Percentiles rank a stretch among this genome's conserved stretches.
Evolutionary conservation across 2,329 filamentous ascomycete genomes (phyloP).

Genomic region (Pseudocercospora cruenta): DNA sequence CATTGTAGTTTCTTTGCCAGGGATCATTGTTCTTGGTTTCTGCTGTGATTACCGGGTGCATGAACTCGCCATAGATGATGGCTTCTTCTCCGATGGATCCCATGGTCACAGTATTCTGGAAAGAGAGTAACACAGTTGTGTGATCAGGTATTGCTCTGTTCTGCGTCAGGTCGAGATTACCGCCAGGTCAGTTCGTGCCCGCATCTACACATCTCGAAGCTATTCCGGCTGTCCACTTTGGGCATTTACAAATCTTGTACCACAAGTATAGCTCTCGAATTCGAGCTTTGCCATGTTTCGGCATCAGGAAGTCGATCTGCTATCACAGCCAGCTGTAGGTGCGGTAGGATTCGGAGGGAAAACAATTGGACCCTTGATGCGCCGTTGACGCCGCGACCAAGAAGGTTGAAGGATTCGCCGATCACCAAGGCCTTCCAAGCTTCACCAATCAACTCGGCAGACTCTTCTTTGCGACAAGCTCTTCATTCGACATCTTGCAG

Average conservation of each 20-base stretch:
- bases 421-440: neutral
- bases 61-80: slow-evolving; percentile 4
- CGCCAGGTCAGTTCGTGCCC: too few species aligned
- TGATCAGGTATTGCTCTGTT: neutral
- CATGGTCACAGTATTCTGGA: neutral
- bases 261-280: neutral
- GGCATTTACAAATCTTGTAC: neutral
- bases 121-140: neutral
- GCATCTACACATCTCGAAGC: neutral
- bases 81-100: slow-evolving; percentile 5
- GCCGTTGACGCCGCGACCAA: neutral
- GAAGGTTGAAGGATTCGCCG: neutral
- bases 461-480: slow-evolving; percentile 2
- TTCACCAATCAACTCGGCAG: neutral
- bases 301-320: neutral
- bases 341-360: neutral
- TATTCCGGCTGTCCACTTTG: neutral
- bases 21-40: slow-evolving; percentile 11
- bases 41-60: slow-evolving; percentile 6
- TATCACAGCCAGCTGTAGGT: neutral
- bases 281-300: neutral
- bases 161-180: neutral
- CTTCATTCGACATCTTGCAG: neutral
- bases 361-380: neutral
- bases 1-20: slow-evolving; percentile 15